A percentile compares a stretch with the other conserved stretches of the same genome.
Conservation (phyloP, 2,329 filamentous ascomycete genomes). For the Didymella glomerata region DNA sequence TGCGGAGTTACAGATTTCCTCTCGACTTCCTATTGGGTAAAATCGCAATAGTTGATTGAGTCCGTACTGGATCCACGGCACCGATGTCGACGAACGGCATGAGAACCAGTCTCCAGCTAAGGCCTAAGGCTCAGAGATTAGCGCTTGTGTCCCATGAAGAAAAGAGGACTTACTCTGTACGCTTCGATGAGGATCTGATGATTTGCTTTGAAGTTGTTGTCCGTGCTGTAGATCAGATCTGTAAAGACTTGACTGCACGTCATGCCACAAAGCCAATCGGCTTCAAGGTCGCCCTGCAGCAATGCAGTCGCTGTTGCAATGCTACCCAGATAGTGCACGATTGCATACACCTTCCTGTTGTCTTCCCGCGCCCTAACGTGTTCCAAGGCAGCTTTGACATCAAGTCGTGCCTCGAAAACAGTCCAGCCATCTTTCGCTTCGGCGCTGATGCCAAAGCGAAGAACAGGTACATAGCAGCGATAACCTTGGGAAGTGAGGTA, state of each 20-base stretch:
- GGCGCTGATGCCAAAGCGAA: slow-evolving; percentile 65
- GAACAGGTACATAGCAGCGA: slow-evolving; percentile 65
- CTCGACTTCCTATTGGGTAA: slow-evolving; percentile 60
- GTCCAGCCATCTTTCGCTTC: slow-evolving; percentile 64
- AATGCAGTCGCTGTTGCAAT: slow-evolving; percentile 67
- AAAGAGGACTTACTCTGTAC: slow-evolving; percentile 15
- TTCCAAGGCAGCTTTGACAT: slow-evolving; percentile 65
- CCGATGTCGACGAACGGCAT: slow-evolving; percentile 12
- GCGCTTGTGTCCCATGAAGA: background rate
- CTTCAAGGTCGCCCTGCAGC: slow-evolving; percentile 67
- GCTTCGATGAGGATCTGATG: slow-evolving; percentile 10
- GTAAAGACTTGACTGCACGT: slow-evolving; percentile 70
- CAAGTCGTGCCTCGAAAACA: slow-evolving; percentile 67
- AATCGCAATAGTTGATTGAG: slow-evolving; percentile 62
- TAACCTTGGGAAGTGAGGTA: slow-evolving; percentile 70
- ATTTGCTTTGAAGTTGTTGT: slow-evolving; percentile 64
- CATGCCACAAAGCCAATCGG: slow-evolving; percentile 66
- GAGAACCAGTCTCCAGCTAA: slow-evolving; percentile 26
- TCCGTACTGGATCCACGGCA: slow-evolving; percentile 23
- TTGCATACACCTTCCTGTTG: slow-evolving; percentile 60
- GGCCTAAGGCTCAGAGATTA: background rate
- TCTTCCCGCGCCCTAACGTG: slow-evolving; percentile 56
- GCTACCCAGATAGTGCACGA: slow-evolving; percentile 71
- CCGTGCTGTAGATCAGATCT: slow-evolving; percentile 65
- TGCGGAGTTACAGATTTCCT: slow-evolving; percentile 69